phyloP scores from a whole-genome alignment of 164 flowering plant genomes.

The Nymphaea thermarum region DNA sequence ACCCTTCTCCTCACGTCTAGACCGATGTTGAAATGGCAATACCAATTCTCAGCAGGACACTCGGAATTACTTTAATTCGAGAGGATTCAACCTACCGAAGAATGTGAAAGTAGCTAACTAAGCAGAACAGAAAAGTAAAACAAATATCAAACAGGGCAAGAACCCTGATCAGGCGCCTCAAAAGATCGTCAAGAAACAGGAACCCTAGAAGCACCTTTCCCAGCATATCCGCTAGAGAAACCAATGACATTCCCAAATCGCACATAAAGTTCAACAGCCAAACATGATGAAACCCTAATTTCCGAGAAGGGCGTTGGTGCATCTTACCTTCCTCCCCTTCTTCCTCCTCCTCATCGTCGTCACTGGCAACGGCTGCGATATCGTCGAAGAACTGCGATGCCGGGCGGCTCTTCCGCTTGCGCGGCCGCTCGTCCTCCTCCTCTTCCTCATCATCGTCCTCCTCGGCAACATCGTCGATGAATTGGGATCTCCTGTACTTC shows the following conservation, averaged over 20 bases:
- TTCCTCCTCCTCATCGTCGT: slow-evolving; percentile 63
- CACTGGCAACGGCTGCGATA: slow-evolving; percentile 45
- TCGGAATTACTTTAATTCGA: too few relatives aligned
- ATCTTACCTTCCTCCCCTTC: slow-evolving; percentile 58
- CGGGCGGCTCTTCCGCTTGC: slow-evolving; percentile 17
- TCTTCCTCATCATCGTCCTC: slow-evolving; percentile 76
- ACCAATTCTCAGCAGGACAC: too few relatives aligned
- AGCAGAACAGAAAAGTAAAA: too few relatives aligned
- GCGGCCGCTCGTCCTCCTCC: slow-evolving; percentile 33
- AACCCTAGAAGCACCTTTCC: too few relatives aligned
- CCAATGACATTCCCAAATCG: neutral
- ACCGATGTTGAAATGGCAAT: too few relatives aligned
- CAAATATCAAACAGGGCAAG: too few relatives aligned
- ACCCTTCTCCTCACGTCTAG: too few relatives aligned
- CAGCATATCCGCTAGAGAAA: neutral
- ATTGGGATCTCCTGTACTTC: slow-evolving; percentile 47
- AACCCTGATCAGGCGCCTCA: too few relatives aligned
- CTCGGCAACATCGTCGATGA: slow-evolving; percentile 63
- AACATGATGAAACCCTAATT: neutral
- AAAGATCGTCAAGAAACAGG: too few relatives aligned
- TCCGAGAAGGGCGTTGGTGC: neutral
- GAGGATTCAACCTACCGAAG: too few relatives aligned
- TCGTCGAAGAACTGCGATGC: slow-evolving; percentile 34
- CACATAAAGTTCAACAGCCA: neutral
- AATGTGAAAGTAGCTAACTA: too few relatives aligned